phyloP scores from a whole-genome alignment of 2,329 filamentous ascomycete genomes.

The Diplodia mutila region DNA sequence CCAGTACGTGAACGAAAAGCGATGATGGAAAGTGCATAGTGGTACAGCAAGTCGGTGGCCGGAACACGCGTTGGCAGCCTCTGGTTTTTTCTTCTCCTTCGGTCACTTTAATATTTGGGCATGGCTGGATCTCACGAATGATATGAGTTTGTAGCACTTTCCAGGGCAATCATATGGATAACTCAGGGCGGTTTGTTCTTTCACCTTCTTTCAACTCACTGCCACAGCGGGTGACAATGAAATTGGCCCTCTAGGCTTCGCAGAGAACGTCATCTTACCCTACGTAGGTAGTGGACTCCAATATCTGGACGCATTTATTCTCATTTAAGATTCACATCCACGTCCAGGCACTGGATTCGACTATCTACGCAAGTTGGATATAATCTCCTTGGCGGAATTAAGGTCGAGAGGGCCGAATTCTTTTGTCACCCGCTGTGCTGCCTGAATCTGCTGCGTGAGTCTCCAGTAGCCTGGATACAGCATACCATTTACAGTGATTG shows the following conservation, averaged over 20 bases:
- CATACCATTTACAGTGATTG: not conserved
- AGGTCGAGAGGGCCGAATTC: too few species aligned
- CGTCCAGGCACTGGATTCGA: too few species aligned
- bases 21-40: not conserved
- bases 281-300: too few species aligned
- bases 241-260: too few species aligned
- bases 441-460: not conserved
- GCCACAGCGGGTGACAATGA: too few species aligned
- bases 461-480: not conserved
- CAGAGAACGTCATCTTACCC: too few species aligned
- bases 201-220: not conserved
- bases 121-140: slow-evolving; percentile 20
- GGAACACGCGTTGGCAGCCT: not conserved
- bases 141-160: slow-evolving; percentile 15
- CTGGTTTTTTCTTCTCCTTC: not conserved
- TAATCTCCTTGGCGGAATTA: too few species aligned
- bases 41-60: not conserved
- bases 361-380: too few species aligned
- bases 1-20: slow-evolving; percentile 23
- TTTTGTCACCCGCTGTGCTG: not conserved
- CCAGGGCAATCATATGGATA: not conserved
- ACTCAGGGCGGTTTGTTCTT: not conserved
- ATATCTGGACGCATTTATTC: too few species aligned
- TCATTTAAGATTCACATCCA: too few species aligned
- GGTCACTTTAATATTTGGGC: not conserved